These are phyloP conservation scores for Botrytis cinerea DNA, from an alignment of 2,329 filamentous ascomycete genomes.

Conservation along the genomic window DNA sequence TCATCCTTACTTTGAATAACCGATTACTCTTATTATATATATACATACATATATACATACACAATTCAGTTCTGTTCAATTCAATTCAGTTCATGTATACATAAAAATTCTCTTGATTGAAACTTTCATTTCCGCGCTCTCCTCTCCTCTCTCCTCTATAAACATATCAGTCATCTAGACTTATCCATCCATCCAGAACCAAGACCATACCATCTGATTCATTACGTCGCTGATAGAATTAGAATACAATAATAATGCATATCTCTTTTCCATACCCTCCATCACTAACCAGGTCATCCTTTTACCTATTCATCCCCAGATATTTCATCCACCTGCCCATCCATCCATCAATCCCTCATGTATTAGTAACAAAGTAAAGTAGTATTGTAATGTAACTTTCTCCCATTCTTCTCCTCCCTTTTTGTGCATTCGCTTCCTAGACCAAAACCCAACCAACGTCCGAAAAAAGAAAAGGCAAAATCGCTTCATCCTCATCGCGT, in stretches of 20 bases:
- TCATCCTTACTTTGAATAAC: background rate
- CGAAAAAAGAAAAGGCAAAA: background rate
- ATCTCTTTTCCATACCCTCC: background rate
- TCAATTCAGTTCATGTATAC: background rate
- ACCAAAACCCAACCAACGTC: slow-evolving; percentile 2
- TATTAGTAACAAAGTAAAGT: slow-evolving; percentile 18
- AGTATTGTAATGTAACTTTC: background rate
- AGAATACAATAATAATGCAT: background rate
- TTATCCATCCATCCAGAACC: background rate
- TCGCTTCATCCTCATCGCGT: background rate
- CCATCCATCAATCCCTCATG: slow-evolving; percentile 7
- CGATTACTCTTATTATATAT: background rate
- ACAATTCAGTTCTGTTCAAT: background rate
- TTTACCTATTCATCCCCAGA: background rate
- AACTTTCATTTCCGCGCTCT: too few relatives aligned
- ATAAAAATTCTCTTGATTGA: background rate
- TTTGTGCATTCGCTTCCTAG: slow-evolving; percentile 8
- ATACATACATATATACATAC: background rate
- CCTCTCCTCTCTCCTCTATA: background rate
- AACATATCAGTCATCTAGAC: background rate
- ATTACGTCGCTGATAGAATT: background rate
- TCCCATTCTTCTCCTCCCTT: background rate
- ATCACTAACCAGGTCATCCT: background rate
- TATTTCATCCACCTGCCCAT: too few relatives aligned
- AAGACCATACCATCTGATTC: background rate